Evolutionary conservation across 1,284 basidiomycete species (phyloP).

Genomic region (Sphagnurus paluster): DNA sequence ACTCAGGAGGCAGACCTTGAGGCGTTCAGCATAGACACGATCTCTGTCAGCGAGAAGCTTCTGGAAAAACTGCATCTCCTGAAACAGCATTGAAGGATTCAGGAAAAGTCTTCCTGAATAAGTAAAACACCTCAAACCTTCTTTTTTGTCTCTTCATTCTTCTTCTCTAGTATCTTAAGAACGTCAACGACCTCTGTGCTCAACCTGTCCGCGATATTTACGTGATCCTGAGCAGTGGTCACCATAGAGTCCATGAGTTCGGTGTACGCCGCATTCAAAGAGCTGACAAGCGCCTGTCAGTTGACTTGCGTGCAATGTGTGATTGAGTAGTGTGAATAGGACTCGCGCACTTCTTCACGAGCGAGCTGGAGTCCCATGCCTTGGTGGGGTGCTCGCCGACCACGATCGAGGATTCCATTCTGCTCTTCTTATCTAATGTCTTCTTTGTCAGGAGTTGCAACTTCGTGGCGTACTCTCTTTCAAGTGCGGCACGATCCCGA

Average conservation of each 20-base stretch:
- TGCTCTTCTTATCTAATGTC: constrained; percentile 68
- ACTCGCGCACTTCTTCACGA: constrained; percentile 57
- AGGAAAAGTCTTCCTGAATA: constrained; percentile 5
- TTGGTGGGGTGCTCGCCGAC: constrained; percentile 71
- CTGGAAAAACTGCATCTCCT: constrained; percentile 72
- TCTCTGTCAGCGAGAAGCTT: constrained; percentile 73
- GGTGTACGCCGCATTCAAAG: constrained; percentile 65
- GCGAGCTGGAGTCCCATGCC: constrained; percentile 50
- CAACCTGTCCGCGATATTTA: constrained; percentile 63
- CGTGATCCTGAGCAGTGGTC: constrained; percentile 66
- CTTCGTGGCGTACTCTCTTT: constrained; percentile 75
- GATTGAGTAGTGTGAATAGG: background rate
- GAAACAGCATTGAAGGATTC: no score
- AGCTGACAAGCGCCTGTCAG: constrained; percentile 41
- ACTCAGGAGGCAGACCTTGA: constrained; percentile 50
- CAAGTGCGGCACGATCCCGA: constrained; percentile 61
- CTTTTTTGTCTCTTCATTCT: constrained; percentile 66
- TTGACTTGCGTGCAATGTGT: background rate
- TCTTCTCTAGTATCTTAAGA: constrained; percentile 59
- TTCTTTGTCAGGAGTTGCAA: constrained; percentile 65
- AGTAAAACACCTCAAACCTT: constrained; percentile 41
- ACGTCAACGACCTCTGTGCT: constrained; percentile 61
- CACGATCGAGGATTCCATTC: constrained; percentile 52
- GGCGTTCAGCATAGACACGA: constrained; percentile 61
- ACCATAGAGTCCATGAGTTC: constrained; percentile 63